Base-by-base conservation (phyloP, 2,329 filamentous ascomycete species). In the Fusarium sp. region DNA sequence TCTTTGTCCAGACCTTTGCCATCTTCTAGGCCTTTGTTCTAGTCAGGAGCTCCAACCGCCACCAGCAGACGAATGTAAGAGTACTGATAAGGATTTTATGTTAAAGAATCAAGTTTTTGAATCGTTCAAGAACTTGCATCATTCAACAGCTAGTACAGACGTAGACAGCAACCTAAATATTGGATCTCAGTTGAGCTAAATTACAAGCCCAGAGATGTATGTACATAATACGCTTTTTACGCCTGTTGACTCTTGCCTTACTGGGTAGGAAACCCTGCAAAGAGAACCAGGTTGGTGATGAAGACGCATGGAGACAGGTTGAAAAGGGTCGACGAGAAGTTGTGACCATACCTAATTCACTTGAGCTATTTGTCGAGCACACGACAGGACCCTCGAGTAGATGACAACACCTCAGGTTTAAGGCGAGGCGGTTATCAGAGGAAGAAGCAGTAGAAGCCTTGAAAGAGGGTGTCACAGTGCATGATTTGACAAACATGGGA, bases 351-450 rank as follows among this genome's bases (percentile, higher is more conserved):
- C 54, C 54, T 4, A 20, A 45, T 13, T 63, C 63, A 24, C 16
- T 76, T 8, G 57, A 57, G 27, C 43, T 73, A 20, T 54, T 73
- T 24, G 58, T 76, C 10, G 65, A 76, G 22, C 76, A 71, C 41
- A 71, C 65, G 24, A 52, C 67, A 20, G 62, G 39, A 10, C 20
- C 48, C 37, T 58, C 57, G 22, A 63, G n/a, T 9, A 41, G 24
- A 61, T 31, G 31, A 27, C 7, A 64, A 43, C 10, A 60, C 5
- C 35, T 63, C 13, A 54, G 65, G n/a, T 37, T 74, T 22, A 76
- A 50, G 29, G 50, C 58, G 2, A 71, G 39, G 11, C 59, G 18
- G 22, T n/a, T 76, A 13, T 54, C 67, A 11, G 45, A 52, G 3
- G 69, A 66, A n/a, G 67, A 71, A 45, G 39, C 35, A 6, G 20